Evolutionary conservation across 164 flowering plant genomes (phyloP), one percentile per base, ranked within the genome.

Genomic region (Liquidambar formosana): DNA sequence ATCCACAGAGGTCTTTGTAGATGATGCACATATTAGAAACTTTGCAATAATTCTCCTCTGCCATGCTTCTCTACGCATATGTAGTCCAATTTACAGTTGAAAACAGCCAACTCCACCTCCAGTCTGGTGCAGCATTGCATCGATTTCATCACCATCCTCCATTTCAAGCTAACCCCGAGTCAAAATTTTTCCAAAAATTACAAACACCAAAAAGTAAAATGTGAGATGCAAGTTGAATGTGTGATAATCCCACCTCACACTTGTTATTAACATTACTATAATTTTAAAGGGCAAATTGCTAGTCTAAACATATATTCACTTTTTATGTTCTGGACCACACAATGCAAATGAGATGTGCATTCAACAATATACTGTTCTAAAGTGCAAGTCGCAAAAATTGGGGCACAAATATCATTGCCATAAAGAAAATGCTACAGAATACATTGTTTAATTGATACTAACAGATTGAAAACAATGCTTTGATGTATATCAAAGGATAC

Each of bases 121-220:
- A 59, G 79, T 72, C 64, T 75, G 79, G 68, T 80, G 83, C 46
- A 78, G 73, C 81, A 80, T 78, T 22, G 79, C 83, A 69, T 80
- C 83, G 13, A 80, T 80, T 65, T 80, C 83, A 75, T 80, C 83
- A 2, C 80, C 80, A 48, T 80, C 83, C 52, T 80, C 78, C 80
- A 74, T 80, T 65, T 75, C 80, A 11, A 77, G 77, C 81, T 80
- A 53, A 44, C 0, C 8, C 54, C 48, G 41, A 46, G 26, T 8
- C 14, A 21, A 13, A 62, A 38, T 2, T 16, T 15, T 3, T 33
- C 0, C 10, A 2, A 38, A 33, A 53, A 21, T 33, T 56, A 27
- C 11, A 45, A 51, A 56, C 27, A 3, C 0, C 28, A 28, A 1
- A 3, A 49, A 21, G 41, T 16, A 45, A 4, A 28, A 54, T 10